These are phyloP conservation scores for Monosporozyma yasuniensis DNA, from an alignment of 805 yeast species.

Conservation along the genomic window DNA sequence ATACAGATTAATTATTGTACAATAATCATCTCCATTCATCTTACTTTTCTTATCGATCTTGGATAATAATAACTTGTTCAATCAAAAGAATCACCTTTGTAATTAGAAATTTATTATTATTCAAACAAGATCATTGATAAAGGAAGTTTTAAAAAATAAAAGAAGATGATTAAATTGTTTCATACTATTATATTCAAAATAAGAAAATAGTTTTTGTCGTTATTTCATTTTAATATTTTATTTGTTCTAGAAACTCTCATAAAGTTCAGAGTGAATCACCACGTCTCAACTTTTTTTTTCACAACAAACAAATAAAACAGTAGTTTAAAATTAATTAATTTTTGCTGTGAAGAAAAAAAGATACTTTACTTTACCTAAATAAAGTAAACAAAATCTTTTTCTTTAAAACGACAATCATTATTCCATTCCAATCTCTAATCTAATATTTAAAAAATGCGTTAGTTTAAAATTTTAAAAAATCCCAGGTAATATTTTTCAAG, in stretches of 20 bases:
- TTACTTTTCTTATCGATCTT: not conserved
- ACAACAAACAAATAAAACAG: not conserved
- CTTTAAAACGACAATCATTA: not conserved
- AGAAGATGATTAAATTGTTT: not conserved
- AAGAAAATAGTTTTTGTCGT: not conserved
- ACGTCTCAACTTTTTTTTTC: not conserved
- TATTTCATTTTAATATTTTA: not conserved
- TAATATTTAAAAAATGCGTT: not conserved
- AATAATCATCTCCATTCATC: not conserved
- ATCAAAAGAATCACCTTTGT: not conserved
- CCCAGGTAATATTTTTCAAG: not conserved
- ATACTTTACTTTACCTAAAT: not conserved
- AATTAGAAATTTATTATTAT: not conserved
- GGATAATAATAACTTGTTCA: not conserved
- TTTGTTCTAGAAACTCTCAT: not conserved
- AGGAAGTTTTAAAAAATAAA: not conserved
- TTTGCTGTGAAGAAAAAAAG: not conserved
- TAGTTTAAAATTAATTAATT: not conserved
- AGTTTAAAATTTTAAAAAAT: not conserved
- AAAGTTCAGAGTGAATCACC: not conserved
- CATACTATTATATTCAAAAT: not conserved
- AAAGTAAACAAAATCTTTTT: not conserved
- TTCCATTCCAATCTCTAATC: not conserved
- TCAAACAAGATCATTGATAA: not conserved
- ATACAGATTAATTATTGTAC: slow-evolving; percentile 1